Conservation (phyloP, 169 alveolate genomes). For the Cryptosporidium sp. region DNA sequence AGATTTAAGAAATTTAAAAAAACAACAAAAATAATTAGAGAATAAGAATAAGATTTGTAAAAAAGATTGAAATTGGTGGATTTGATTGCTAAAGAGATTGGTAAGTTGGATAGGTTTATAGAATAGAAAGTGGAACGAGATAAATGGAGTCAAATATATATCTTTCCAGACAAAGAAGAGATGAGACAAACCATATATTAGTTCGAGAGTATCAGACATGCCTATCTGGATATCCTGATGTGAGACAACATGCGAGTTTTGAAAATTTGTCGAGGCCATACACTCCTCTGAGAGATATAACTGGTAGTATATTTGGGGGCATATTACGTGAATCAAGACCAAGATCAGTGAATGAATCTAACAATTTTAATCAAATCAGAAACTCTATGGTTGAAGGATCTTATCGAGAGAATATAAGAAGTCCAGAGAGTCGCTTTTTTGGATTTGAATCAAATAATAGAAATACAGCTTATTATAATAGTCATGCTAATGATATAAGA, state of each 20-base stretch:
- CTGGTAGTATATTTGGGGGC: slow-evolving; percentile 56
- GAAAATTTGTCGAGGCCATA: neutral
- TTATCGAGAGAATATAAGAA: neutral
- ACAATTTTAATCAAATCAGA: neutral
- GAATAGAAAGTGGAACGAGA: neutral
- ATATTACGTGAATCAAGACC: neutral
- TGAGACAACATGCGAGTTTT: neutral
- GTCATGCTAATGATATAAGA: slow-evolving; percentile 3
- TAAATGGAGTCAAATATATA: neutral
- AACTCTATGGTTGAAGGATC: neutral
- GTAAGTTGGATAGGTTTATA: neutral
- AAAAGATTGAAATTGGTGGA: neutral
- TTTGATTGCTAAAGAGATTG: neutral
- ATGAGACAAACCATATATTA: neutral
- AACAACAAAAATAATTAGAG: neutral
- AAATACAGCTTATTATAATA: neutral
- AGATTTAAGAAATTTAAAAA: slow-evolving; percentile 9
- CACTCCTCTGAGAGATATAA: slow-evolving; percentile 32
- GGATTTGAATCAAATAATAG: neutral
- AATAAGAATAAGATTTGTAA: neutral
- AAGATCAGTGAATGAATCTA: neutral
- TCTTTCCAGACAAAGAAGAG: slow-evolving; percentile 8
- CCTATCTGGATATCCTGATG: neutral
- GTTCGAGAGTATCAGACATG: slow-evolving; percentile 11
- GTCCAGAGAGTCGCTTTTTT: neutral